These are phyloP conservation scores for Volvariella surrecta DNA, from an alignment of 1,284 basidiomycete genomes.

Conservation along the genomic window DNA sequence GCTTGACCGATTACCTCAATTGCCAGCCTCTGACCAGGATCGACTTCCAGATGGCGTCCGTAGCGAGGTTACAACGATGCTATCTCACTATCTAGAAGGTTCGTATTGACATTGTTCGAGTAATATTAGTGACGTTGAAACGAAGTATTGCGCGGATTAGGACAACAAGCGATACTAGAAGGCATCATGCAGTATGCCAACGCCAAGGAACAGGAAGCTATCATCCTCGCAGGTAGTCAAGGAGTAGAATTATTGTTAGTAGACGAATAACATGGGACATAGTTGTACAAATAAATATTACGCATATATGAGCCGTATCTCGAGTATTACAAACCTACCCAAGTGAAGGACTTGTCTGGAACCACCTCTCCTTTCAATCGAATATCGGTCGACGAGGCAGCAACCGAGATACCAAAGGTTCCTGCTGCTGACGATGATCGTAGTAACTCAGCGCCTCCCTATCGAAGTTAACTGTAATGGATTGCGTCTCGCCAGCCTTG, in stretches of 20 bases:
- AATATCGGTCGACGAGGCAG: conserved; percentile 27
- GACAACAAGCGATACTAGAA: conserved; percentile 27
- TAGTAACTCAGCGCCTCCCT: conserved; percentile 36
- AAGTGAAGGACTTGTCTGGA: conserved; percentile 25
- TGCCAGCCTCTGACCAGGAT: conserved; percentile 10
- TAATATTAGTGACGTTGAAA: not conserved
- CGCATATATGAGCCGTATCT: not conserved
- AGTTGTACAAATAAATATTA: not conserved
- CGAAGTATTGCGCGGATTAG: conserved; percentile 15
- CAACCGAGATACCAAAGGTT: conserved; percentile 30
- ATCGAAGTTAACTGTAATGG: conserved; percentile 27
- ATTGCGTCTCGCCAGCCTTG: conserved; percentile 28
- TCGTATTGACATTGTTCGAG: conserved; percentile 4
- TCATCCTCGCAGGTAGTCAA: conserved; percentile 36
- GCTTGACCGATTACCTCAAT: conserved; percentile 39
- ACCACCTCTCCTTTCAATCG: conserved; percentile 22
- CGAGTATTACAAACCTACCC: conserved; percentile 34
- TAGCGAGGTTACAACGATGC: conserved; percentile 44
- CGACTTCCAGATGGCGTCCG: conserved; percentile 23
- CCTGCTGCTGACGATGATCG: conserved; percentile 28
- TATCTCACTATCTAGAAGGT: conserved; percentile 53
- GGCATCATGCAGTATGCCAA: conserved; percentile 36
- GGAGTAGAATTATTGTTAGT: conserved; percentile 47
- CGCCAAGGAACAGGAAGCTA: conserved; percentile 33
- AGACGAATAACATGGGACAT: conserved; percentile 13